Percentiles rank a stretch among this genome's conserved stretches.
Evolutionary conservation across 1,139 yeast genomes (phyloP).

Genomic region (Candida sp.): DNA sequence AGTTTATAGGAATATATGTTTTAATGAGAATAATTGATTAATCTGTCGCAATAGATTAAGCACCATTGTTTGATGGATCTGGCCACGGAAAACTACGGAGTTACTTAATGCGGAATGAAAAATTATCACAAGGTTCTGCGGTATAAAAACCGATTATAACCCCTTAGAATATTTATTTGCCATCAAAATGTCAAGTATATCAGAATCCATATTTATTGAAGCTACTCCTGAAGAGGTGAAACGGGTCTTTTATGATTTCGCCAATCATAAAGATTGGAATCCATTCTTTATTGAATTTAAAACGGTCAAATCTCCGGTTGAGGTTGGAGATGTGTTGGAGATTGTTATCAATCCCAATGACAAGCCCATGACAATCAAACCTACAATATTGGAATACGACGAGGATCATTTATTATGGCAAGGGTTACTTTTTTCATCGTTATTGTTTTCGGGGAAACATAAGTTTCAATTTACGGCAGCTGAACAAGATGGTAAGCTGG

Average conservation of each 20-base stretch:
- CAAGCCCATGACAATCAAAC: conserved; percentile 2
- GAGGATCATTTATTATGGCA: conserved; percentile 5
- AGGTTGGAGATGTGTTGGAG: conserved; percentile 3
- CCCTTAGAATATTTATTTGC: no score
- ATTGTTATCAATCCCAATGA: conserved; percentile 4
- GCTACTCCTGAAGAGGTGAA: conserved; percentile 7
- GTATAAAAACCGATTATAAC: no score
- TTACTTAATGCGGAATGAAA: no score
- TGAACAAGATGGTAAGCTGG: conserved; percentile 4
- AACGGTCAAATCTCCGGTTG: not conserved
- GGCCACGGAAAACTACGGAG: no score
- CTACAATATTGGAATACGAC: conserved; percentile 4
- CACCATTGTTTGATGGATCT: no score
- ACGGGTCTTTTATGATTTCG: conserved; percentile 6
- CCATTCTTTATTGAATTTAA: conserved; percentile 7
- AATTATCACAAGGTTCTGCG: no score
- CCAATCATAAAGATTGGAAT: conserved; percentile 7
- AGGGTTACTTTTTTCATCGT: conserved; percentile 5
- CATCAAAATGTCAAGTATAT: not conserved
- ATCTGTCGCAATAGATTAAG: no score
- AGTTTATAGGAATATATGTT: not conserved
- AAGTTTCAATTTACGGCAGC: conserved; percentile 5
- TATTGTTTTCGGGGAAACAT: conserved; percentile 6
- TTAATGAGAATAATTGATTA: not conserved
- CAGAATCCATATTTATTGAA: conserved; percentile 4